phyloP scores from a whole-genome alignment of 352 stramenopile genomes.

The Pilasporangium apinafurcum region DNA sequence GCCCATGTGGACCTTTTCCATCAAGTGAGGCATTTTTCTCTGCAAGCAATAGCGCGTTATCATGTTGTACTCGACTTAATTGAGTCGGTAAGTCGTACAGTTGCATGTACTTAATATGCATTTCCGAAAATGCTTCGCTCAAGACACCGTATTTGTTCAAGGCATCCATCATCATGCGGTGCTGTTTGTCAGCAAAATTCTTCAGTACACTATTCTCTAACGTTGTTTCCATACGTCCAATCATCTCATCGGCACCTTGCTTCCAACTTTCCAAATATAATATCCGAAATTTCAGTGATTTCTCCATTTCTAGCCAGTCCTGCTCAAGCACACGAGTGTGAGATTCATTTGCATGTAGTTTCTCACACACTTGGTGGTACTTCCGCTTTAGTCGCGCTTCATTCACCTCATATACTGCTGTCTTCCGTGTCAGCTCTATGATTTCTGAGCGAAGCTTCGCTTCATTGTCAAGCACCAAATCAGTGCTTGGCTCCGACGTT shows the following conservation, averaged over 20 bases:
- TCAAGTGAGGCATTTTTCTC: constrained; percentile 14
- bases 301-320: constrained; percentile 87
- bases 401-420: constrained; percentile 80
- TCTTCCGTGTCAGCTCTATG: constrained; percentile 66
- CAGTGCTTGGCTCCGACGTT: not conserved
- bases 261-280: constrained; percentile 92
- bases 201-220: constrained; percentile 56
- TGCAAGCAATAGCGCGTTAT: constrained; percentile 38
- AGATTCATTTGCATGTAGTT: constrained; percentile 25
- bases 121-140: constrained; percentile 28
- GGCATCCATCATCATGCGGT: constrained; percentile 18
- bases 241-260: constrained; percentile 49
- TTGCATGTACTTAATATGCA: constrained; percentile 44
- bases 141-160: constrained; percentile 33
- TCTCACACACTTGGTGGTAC: constrained; percentile 37
- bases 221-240: constrained; percentile 53
- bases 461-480: constrained; percentile 12
- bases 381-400: constrained; percentile 67
- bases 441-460: constrained; percentile 35
- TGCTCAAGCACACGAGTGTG: constrained; percentile 35
- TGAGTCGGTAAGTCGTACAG: constrained; percentile 39
- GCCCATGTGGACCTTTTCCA: not conserved
- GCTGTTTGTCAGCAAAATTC: constrained; percentile 34
- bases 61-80: constrained; percentile 36
- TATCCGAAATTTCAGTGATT: constrained; percentile 79